phyloP scores from a whole-genome alignment of 805 yeast genomes.

The Saturnispora dispora region DNA sequence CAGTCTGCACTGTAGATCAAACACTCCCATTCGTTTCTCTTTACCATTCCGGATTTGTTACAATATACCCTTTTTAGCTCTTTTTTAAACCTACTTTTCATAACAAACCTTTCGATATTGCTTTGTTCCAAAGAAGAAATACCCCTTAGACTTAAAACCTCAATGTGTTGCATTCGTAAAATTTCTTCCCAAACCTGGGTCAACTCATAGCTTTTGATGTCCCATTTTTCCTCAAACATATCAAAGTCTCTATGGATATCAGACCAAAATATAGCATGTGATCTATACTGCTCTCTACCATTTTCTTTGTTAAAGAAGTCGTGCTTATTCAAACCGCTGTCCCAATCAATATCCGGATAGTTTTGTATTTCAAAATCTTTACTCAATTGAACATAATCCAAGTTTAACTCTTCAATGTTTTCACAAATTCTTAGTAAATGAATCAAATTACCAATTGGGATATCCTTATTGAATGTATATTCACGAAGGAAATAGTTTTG shows the following conservation, averaged over 20 bases:
- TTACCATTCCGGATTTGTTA: slow-evolving; percentile 41
- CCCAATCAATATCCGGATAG: slow-evolving; percentile 31
- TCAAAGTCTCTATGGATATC: slow-evolving; percentile 29
- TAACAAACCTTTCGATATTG: slow-evolving; percentile 14
- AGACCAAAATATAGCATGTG: slow-evolving; percentile 22
- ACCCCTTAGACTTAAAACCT: slow-evolving; percentile 22
- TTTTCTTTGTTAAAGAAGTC: slow-evolving; percentile 7
- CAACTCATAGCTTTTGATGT: slow-evolving; percentile 29
- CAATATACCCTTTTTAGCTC: slow-evolving; percentile 30
- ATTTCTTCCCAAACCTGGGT: slow-evolving; percentile 31
- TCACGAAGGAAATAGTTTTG: slow-evolving; percentile 52
- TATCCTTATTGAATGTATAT: slow-evolving; percentile 60
- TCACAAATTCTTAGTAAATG: slow-evolving; percentile 64
- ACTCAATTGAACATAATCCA: slow-evolving; percentile 56
- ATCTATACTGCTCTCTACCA: slow-evolving; percentile 8
- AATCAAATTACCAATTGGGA: slow-evolving; percentile 69
- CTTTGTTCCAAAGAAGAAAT: slow-evolving; percentile 29
- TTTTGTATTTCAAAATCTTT: slow-evolving; percentile 52
- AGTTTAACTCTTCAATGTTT: slow-evolving; percentile 44
- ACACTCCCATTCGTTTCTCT: slow-evolving; percentile 37
- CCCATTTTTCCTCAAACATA: slow-evolving; percentile 10
- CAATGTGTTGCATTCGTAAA: slow-evolving; percentile 14
- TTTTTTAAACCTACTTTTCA: slow-evolving; percentile 14
- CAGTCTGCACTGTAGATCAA: slow-evolving; percentile 19
- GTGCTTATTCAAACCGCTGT: slow-evolving; percentile 17